Conservation (phyloP, 2,329 filamentous ascomycete species). For the Hymenoscyphus infarciens region DNA sequence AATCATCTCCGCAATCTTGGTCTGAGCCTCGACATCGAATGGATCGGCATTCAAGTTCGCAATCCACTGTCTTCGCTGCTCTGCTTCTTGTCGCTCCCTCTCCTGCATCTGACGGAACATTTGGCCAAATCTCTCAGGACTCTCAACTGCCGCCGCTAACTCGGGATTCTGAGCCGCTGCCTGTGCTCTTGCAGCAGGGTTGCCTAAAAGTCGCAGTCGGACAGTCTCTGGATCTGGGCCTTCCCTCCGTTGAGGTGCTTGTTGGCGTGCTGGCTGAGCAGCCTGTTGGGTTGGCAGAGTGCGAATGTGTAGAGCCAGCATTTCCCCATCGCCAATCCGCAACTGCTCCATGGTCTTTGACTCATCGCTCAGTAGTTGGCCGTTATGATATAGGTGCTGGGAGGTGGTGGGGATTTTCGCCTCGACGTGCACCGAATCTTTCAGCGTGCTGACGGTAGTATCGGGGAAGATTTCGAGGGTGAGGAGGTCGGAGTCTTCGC, state of each 20-base stretch:
- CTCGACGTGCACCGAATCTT: conserved; percentile 84
- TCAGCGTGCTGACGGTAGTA: conserved; percentile 80
- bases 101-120: conserved; percentile 65
- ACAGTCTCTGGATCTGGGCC: conserved; percentile 72
- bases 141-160: conserved; percentile 71
- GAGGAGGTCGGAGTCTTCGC: conserved; percentile 62
- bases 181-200: conserved; percentile 68
- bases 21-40: conserved; percentile 88
- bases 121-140: conserved; percentile 72
- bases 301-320: conserved; percentile 82
- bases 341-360: conserved; percentile 77
- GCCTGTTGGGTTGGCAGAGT: conserved; percentile 49
- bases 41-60: conserved; percentile 86
- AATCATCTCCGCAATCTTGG: conserved; percentile 94
- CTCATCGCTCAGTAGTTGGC: conserved; percentile 72
- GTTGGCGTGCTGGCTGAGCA: conserved; percentile 36
- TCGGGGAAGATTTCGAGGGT: conserved; percentile 78
- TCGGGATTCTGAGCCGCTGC: conserved; percentile 71
- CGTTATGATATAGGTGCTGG: conserved; percentile 90
- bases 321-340: conserved; percentile 81
- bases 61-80: conserved; percentile 78
- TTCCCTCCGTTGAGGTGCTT: conserved; percentile 26
- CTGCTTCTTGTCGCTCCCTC: conserved; percentile 67
- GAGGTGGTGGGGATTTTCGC: conserved; percentile 66
- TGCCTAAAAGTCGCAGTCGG: conserved; percentile 76